These are phyloP conservation scores for Thuja plicata DNA, from an alignment of 83 land plant genomes.

Conservation along the genomic window DNA sequence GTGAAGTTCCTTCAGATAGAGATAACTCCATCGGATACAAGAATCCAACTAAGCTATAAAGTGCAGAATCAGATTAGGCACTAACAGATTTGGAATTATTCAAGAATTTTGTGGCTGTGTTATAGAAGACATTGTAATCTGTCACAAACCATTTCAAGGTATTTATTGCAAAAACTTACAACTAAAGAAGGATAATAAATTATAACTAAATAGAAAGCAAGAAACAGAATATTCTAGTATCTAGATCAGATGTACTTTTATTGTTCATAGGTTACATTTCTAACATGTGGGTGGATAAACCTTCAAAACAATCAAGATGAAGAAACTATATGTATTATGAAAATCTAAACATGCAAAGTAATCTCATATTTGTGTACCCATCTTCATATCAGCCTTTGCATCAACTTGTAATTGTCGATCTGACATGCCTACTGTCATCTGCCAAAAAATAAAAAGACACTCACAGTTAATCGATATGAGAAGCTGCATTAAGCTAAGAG, in stretches of 20 bases:
- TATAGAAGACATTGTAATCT: not conserved
- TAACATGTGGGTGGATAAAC: not conserved
- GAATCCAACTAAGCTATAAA: not conserved
- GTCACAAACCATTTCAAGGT: not conserved
- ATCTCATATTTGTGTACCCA: slow-evolving; percentile 14
- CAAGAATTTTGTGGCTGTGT: too few species aligned
- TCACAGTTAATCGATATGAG: not conserved
- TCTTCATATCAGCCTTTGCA: slow-evolving; percentile 77
- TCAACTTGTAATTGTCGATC: slow-evolving; percentile 68
- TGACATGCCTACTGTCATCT: slow-evolving; percentile 95
- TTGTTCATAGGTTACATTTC: not conserved
- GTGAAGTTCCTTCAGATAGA: not conserved
- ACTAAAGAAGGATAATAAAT: not conserved
- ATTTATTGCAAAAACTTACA: not conserved
- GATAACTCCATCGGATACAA: not conserved
- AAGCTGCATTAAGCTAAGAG: not conserved
- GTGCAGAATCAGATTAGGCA: not conserved
- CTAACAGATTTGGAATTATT: not conserved
- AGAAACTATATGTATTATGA: too few species aligned
- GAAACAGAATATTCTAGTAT: not conserved
- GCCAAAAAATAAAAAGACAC: slow-evolving; percentile 15
- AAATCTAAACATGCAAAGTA: slow-evolving; percentile 12
- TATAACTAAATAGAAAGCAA: not conserved
- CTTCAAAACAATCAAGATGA: not conserved
- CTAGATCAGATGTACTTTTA: not conserved